These are phyloP conservation scores for Akanthomyces muscarius DNA, from an alignment of 2,329 filamentous ascomycete genomes.

Conservation along the genomic window DNA sequence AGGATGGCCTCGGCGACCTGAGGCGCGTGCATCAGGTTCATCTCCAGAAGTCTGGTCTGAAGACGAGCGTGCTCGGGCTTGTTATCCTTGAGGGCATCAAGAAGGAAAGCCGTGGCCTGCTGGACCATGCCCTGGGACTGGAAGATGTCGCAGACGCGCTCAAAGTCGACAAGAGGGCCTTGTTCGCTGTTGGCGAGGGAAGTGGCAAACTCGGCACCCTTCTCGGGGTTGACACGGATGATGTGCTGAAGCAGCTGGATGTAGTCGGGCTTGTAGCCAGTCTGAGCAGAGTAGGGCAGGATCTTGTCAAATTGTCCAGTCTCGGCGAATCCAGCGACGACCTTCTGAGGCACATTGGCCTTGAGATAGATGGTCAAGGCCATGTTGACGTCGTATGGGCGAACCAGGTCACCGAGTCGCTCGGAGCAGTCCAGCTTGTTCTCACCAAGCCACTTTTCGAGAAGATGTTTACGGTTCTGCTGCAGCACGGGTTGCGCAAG, in stretches of 20 bases:
- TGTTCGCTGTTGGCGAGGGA: slow-evolving; percentile 84
- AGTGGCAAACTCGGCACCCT: slow-evolving; percentile 92
- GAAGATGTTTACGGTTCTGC: slow-evolving; percentile 89
- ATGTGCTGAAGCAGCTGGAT: slow-evolving; percentile 89
- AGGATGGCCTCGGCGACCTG: slow-evolving; percentile 98
- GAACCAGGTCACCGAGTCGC: slow-evolving; percentile 90
- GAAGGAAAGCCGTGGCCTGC: slow-evolving; percentile 93
- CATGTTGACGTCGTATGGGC: slow-evolving; percentile 81
- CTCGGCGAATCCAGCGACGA: slow-evolving; percentile 91
- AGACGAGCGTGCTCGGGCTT: slow-evolving; percentile 88
- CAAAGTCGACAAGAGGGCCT: slow-evolving; percentile 83
- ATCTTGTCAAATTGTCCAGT: slow-evolving; percentile 97
- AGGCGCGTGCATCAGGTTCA: slow-evolving; percentile 95
- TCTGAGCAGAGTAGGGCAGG: slow-evolving; percentile 79
- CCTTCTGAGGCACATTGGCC: slow-evolving; percentile 87
- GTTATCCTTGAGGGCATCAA: slow-evolving; percentile 94
- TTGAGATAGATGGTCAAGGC: slow-evolving; percentile 87
- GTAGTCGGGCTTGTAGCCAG: slow-evolving; percentile 92
- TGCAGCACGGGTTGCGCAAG: slow-evolving; percentile 86
- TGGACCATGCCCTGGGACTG: slow-evolving; percentile 97
- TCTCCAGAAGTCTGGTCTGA: slow-evolving; percentile 92
- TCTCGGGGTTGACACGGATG: slow-evolving; percentile 84
- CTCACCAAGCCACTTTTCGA: slow-evolving; percentile 98
- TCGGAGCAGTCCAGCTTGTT: slow-evolving; percentile 95
- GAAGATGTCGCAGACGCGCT: slow-evolving; percentile 96